Base-by-base conservation (phyloP, 75 land plant species). In the Pinus albicaulis region DNA sequence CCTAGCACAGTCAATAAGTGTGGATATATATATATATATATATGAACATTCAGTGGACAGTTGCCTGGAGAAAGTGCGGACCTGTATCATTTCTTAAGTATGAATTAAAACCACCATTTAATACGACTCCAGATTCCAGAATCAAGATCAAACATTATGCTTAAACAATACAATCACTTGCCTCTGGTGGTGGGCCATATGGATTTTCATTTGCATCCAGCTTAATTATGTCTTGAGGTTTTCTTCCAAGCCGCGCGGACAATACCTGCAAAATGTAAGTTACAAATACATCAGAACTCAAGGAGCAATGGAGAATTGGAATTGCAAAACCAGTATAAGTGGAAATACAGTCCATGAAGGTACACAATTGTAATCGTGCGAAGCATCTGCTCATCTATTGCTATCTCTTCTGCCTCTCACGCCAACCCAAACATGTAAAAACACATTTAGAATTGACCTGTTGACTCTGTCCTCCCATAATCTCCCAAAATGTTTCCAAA, bases 181-280 rank as follows among this genome's bases (percentile, higher is more conserved):
- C 99, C 93, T 95, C 99, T 70, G 99, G 99, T 56, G 99, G 99
- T 75, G 99, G 98, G 20, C 99, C 99, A 82, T 98, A 98, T 11
- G 98, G 96, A 72, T 98, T 98, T 77, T 98, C 99, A 86, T 98
- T 98, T 41, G 99, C 99, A 89, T 98, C 99, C 23, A 98, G 83
- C 76, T 98, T 98, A 25, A 95, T 78, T 34, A 98, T 98, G 60
- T 98, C 99, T 79, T 95, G 88, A 26, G 99, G 99, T 72, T 88
- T 88, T 75, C 98, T 91, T 57, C 99, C 98, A 69, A 98, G 94
- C 23, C 89, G 82, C 44, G 90, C 80, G n/a, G 99, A 98, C 81
- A 98, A 82, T 53, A 98, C 91, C 99, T 98, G 73, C 44, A 84
- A 52, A 11, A 48, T 10, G 10, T 48, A 48, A 11, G 53, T 25